Percentiles rank a stretch among this genome's conserved stretches.
These are phyloP conservation scores for Aspergillus arachidicola DNA, from an alignment of 2,329 filamentous ascomycete species.

Conservation along the genomic window DNA sequence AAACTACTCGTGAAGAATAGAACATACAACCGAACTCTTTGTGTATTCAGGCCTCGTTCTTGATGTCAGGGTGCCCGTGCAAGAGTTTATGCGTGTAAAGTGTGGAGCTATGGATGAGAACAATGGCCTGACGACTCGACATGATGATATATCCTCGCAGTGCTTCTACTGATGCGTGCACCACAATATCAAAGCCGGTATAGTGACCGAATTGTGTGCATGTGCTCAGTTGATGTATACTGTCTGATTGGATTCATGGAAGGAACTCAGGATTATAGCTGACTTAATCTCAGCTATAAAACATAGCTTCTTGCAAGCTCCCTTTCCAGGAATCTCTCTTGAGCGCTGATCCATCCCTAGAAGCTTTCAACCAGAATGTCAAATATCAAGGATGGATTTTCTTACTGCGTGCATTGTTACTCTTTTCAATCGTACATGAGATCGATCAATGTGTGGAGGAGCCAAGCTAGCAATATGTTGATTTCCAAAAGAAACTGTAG, in stretches of 20 bases:
- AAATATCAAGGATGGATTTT: too few species aligned
- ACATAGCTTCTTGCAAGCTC: background rate
- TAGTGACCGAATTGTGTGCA: background rate
- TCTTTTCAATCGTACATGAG: background rate
- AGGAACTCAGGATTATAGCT: background rate
- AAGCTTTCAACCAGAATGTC: too few species aligned
- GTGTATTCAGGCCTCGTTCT: constrained; percentile 80
- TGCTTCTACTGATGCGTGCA: background rate
- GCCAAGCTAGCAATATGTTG: background rate
- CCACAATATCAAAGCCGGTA: background rate
- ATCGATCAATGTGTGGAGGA: background rate
- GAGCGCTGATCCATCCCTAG: too few species aligned
- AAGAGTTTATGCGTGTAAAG: constrained; percentile 91
- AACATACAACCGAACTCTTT: constrained; percentile 97
- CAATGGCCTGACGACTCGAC: constrained; percentile 57
- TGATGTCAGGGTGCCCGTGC: constrained; percentile 94
- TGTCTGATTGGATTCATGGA: background rate
- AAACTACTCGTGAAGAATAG: constrained; percentile 75
- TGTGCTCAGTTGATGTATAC: background rate
- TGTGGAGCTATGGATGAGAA: constrained; percentile 94
- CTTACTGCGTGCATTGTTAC: too few species aligned
- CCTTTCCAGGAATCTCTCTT: too few species aligned
- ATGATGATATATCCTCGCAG: constrained; percentile 56
- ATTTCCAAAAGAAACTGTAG: background rate
- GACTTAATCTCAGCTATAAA: background rate